Percentiles rank a stretch among this genome's conserved stretches.
Conservation (phyloP, 2,329 filamentous ascomycete species). For the Colletotrichum cordylinicola region DNA sequence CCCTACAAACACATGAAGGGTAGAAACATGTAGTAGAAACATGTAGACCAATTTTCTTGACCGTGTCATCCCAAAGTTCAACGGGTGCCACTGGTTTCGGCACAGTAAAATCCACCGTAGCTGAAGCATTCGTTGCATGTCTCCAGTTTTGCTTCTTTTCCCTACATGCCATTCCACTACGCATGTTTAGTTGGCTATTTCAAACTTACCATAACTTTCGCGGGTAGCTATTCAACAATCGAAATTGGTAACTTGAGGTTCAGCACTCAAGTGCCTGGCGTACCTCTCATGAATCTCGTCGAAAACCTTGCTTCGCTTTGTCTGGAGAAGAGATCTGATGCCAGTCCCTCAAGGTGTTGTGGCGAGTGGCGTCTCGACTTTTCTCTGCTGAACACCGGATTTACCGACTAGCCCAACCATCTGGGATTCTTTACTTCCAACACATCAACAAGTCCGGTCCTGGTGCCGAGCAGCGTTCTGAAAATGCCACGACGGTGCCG, state of each 20-base stretch:
- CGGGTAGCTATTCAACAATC: accelerated
- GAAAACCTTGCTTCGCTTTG: neutral
- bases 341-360: neutral
- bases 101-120: neutral
- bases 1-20: too few relatives aligned
- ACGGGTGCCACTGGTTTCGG: too few relatives aligned
- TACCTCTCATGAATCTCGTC: accelerated
- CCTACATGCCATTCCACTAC: neutral
- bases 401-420: neutral
- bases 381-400: accelerated
- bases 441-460: accelerated
- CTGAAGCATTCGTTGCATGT: neutral
- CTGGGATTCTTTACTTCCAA: accelerated
- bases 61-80: too few relatives aligned
- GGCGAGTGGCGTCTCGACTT: neutral
- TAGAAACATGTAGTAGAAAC: too few relatives aligned
- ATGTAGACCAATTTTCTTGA: too few relatives aligned
- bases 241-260: neutral
- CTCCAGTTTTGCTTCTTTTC: neutral
- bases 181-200: accelerated
- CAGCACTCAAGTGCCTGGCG: accelerated
- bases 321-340: accelerated
- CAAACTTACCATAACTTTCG: accelerated
- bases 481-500: neutral
- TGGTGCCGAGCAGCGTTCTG: neutral